Percentiles rank a stretch among this genome's conserved stretches.
Conservation (phyloP, 1,284 basidiomycete species). For the Athelia sp. region DNA sequence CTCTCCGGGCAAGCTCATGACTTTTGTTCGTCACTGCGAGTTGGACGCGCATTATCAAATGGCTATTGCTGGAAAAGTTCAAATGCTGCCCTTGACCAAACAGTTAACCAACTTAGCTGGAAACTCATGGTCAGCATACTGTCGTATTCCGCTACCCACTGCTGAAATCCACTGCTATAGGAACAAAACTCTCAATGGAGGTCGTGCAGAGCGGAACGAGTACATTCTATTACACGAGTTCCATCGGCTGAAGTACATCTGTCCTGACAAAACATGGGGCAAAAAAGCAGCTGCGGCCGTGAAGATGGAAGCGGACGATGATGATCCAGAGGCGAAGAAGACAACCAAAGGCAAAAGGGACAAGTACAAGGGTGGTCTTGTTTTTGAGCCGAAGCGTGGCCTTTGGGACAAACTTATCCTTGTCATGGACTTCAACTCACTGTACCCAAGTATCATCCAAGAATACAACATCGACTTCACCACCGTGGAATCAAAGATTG, state of each 20-base stretch:
- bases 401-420: conserved; percentile 97
- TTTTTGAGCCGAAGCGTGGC: conserved; percentile 95
- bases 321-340: conserved; percentile 44
- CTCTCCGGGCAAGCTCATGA: conserved; percentile 76
- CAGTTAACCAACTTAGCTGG: conserved; percentile 98
- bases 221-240: conserved; percentile 99
- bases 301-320: conserved; percentile 64
- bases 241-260: conserved; percentile 93
- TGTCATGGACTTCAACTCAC: conserved; percentile 99
- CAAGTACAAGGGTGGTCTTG: conserved; percentile 98
- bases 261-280: conserved; percentile 90
- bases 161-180: conserved; percentile 41
- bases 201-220: conserved; percentile 97
- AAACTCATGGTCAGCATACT: conserved; percentile 78
- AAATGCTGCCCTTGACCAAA: conserved; percentile 84
- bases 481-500: conserved; percentile 74
- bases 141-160: not conserved
- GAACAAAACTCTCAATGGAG: conserved; percentile 94
- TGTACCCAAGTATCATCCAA: conserved; percentile 99
- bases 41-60: conserved; percentile 95
- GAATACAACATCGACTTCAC: conserved; percentile 99
- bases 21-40: conserved; percentile 90
- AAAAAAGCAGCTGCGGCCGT: conserved; percentile 59
- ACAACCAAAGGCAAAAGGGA: conserved; percentile 74
- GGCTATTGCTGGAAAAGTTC: conserved; percentile 90